Evolutionary conservation across 306 rosid genomes (phyloP), one percentile per base, ranked within the genome.

Genomic region (Castanea sativa): DNA sequence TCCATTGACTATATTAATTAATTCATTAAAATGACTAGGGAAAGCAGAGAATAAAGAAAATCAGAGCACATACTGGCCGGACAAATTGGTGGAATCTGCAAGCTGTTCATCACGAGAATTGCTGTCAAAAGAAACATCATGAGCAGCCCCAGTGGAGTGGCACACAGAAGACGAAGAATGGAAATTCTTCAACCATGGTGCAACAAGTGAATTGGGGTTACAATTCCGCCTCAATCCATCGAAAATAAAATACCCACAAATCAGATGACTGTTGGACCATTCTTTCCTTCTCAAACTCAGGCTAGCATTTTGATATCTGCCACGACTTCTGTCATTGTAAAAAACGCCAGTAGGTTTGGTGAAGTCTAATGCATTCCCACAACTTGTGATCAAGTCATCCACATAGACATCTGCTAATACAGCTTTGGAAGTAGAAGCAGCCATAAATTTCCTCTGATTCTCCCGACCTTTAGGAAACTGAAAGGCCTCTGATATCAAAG

Each of bases 351-450:
- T 61, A 20, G 89, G 90, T 81, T 88, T 91, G 65, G 89, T 67
- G 18, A 84, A 64, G 69, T 87, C 95, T 20, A 75, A 52, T 5
- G 84, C 86, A 73, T 81, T 70, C 53, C 87, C 79, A 45, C 84
- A 80, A 80, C 84, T 76, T 9, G 88, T 73, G 73, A 90, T 45
- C 2, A 90, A 77, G 33, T 87, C 92, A 75, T 91, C 91, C 49
- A 90, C 89, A 83, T 79, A 79, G 79, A 87, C 82, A 78, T 90
- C 94, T 51, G 96, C 93, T 25, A 88, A 43, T 55, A 92, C 83
- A 79, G 96, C 86, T 74, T 89, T 87, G 61, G 92, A 86, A 83
- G 87, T 83, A 51, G 93, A 85, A 75, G 91, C 87, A 79, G 93
- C 92, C 97, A 89, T 91, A 30, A 86, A 45, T 75, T 85, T 86